Base-by-base conservation (phyloP, 225 moss, liverwort and hornwort genomes). In the Antitrichia curtipendula region DNA sequence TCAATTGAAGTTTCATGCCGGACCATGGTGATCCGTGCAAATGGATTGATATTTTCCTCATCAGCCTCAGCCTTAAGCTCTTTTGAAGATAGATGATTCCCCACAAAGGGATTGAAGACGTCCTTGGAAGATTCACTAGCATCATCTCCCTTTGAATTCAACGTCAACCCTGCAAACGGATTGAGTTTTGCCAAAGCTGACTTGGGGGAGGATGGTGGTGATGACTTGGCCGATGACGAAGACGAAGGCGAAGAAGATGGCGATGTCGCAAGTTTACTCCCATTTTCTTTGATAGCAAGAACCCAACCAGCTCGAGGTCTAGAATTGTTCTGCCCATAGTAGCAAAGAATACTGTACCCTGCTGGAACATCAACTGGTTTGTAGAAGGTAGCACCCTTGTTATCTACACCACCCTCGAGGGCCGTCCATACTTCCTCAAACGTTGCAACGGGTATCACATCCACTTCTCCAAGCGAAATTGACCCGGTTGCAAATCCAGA, bases 351-450 rank as follows among this genome's bases (percentile, higher is more conserved):
- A 52, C 63, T 90, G 78, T 90, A 97, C 21, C 95, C 95, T 21
- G 83, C 32, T 20, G 97, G 97, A 76, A 97, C 80, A 17, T 91
- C 82, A 10, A 90, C 92, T 8, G 97, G 96, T 78, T 92, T 93
- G 89, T 94, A 97, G 63, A 94, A 91, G 28, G 96, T 89, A 50
- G 88, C 87, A 40, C 96, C 97, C 83, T 92, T 57, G 81, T 92
- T 79, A 12, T 86, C 90, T 4, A 53, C 41, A 18, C 96, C 96
- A 58, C 92, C 94, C 54, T 93, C 92, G 14, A 88, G 83, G 57
- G 95, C 93, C 28, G 86, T 93, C 97, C 97, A 96, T n/a, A 95
- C 92, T 74, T 93, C 93, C 82, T 94, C 91, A 71, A 97, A 95
- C 16, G 91, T 83, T 61, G 90, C 66, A 25, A 96, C 85, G 64